Percentiles rank a stretch among this genome's conserved stretches.
Conservation (phyloP, 2,329 filamentous ascomycete species). For the Penicillium verrucosum region DNA sequence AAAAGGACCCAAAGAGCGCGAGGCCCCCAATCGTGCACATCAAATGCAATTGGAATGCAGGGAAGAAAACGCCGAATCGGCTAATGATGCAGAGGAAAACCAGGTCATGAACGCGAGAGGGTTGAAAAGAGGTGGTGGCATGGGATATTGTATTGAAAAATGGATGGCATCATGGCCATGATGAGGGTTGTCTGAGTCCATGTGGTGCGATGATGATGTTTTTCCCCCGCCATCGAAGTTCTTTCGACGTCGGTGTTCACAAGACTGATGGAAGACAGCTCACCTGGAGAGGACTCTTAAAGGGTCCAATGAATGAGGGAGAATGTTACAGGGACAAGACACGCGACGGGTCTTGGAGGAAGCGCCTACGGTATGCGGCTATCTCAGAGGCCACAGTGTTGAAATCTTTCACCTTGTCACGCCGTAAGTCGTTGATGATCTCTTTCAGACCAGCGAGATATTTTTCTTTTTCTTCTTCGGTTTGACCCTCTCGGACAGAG, state of each 20-base stretch:
- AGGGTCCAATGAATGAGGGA: constrained; percentile 3
- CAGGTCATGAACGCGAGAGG: constrained; percentile 11
- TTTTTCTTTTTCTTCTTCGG: constrained; percentile 42
- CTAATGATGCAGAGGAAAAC: constrained; percentile 20
- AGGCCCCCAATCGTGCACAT: background rate
- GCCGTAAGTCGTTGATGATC: constrained; percentile 50
- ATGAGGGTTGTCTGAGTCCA: constrained; percentile 5
- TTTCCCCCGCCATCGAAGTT: constrained; percentile 4
- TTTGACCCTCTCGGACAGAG: constrained; percentile 45
- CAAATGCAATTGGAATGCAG: constrained; percentile 16
- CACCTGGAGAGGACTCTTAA: constrained; percentile 15
- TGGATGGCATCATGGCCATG: constrained; percentile 1
- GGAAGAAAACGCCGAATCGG: constrained; percentile 18
- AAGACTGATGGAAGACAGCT: constrained; percentile 15
- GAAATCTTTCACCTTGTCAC: constrained; percentile 50
- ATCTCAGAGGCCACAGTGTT: constrained; percentile 49
- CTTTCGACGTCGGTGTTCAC: constrained; percentile 10
- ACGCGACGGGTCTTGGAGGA: constrained; percentile 46
- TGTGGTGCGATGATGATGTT: constrained; percentile 6
- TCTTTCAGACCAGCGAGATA: constrained; percentile 48
- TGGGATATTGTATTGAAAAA: constrained; percentile 17
- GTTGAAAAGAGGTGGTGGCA: constrained; percentile 4
- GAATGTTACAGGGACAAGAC: constrained; percentile 45
- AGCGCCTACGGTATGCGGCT: constrained; percentile 50
- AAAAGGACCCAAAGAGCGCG: background rate